A percentile compares a stretch with the other conserved stretches of the same genome.
phyloP scores from a whole-genome alignment of 805 yeast genomes.

The Zygosaccharomyces bailii region DNA sequence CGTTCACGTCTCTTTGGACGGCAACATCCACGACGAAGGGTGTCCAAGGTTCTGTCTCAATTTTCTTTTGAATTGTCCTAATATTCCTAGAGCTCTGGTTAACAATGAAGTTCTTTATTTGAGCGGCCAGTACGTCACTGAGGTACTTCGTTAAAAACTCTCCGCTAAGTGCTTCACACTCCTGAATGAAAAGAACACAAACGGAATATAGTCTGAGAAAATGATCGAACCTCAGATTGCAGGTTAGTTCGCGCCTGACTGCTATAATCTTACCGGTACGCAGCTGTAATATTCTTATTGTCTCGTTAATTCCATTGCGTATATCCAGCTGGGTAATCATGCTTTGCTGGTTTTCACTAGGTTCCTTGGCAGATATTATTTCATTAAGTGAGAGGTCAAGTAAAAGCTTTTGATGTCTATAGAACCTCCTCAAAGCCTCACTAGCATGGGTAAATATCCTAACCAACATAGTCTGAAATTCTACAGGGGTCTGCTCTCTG shows the following conservation, averaged over 20 bases:
- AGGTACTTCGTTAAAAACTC: constrained; percentile 55
- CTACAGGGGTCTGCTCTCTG: constrained; percentile 64
- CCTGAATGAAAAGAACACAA: constrained; percentile 66
- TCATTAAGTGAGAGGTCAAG: constrained; percentile 64
- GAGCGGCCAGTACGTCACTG: constrained; percentile 63
- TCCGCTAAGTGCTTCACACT: constrained; percentile 81
- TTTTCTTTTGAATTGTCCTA: constrained; percentile 43
- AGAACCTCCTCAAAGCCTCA: constrained; percentile 69
- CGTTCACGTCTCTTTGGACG: constrained; percentile 50
- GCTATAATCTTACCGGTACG: constrained; percentile 74
- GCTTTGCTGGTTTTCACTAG: constrained; percentile 30
- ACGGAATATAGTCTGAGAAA: constrained; percentile 67
- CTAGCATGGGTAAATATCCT: constrained; percentile 59
- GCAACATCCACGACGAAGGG: constrained; percentile 55
- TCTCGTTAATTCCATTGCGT: constrained; percentile 57
- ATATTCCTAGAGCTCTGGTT: constrained; percentile 52
- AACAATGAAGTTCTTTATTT: constrained; percentile 55
- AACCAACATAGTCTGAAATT: constrained; percentile 68
- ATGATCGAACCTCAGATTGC: constrained; percentile 52
- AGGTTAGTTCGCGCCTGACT: constrained; percentile 70
- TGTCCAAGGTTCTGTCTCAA: constrained; percentile 77
- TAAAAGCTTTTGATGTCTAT: constrained; percentile 73
- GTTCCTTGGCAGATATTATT: constrained; percentile 26
- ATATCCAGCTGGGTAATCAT: constrained; percentile 61
- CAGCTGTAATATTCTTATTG: constrained; percentile 68